Conservation (phyloP, 495 filamentous ascomycete species). For the Staphylotrichum tortipilum region DNA sequence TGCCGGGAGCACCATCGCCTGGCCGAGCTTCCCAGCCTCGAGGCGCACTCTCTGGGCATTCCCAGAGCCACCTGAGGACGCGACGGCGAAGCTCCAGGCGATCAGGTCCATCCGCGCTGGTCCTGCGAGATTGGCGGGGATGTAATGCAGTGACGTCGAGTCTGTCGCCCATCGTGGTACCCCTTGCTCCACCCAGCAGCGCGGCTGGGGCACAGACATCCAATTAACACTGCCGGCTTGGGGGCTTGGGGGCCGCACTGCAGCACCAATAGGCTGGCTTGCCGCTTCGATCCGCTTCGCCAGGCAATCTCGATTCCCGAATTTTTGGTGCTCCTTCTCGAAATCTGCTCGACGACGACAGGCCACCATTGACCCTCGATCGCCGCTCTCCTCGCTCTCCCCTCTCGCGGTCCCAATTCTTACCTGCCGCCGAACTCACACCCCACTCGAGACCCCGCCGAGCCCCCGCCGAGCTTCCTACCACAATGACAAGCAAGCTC, state of each 20-base stretch:
- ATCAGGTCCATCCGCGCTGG: no score
- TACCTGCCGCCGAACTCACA: no score
- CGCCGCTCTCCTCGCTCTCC: neutral
- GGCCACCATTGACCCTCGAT: neutral
- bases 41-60: no score
- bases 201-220: neutral
- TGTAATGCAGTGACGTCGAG: no score
- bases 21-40: no score
- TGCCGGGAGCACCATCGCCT: no score
- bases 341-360: neutral
- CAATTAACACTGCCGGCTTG: neutral
- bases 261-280: constrained; percentile 7
- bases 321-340: neutral
- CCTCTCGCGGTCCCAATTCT: no score
- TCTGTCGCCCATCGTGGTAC: no score
- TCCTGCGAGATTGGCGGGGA: no score
- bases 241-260: neutral
- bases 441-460: no score
- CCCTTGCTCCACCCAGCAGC: neutral
- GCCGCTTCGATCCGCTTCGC: constrained; percentile 2
- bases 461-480: neutral
- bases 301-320: neutral
- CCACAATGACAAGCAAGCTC: constrained; percentile 14
- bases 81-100: no score
- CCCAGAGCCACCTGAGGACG: no score